phyloP scores from a whole-genome alignment of 139 green algal species.

The Auxenochlorella pyrenoidosa region DNA sequence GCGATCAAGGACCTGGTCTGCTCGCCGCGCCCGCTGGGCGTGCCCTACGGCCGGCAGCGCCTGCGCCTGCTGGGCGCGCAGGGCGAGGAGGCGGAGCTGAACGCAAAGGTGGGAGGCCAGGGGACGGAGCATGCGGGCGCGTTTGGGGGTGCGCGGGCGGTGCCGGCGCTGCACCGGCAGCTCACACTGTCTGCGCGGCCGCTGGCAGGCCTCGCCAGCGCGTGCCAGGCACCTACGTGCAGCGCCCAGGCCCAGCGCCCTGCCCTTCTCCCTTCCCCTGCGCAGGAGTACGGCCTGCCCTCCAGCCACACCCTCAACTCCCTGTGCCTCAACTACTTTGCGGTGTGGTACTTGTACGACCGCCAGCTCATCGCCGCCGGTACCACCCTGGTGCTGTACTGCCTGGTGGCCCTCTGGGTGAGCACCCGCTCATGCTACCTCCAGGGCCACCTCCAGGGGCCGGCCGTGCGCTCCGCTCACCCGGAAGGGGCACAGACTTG shows the following conservation, averaged over 20 bases:
- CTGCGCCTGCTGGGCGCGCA: conserved; percentile 30
- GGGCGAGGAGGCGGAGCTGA: conserved; percentile 47
- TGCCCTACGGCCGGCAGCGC: conserved; percentile 30
- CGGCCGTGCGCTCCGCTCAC: too few relatives aligned
- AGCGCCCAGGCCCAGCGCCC: neutral
- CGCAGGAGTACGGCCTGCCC: conserved; percentile 63
- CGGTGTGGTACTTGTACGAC: conserved; percentile 48
- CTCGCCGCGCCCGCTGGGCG: conserved; percentile 51
- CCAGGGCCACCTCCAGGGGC: too few relatives aligned
- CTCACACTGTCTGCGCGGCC: too few relatives aligned
- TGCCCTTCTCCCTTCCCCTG: neutral
- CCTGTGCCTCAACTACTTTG: conserved; percentile 57
- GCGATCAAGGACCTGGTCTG: conserved; percentile 65
- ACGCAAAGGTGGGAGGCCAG: conserved; percentile 40
- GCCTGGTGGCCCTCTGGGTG: conserved; percentile 47
- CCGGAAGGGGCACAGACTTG: too few relatives aligned
- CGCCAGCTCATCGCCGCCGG: conserved; percentile 31
- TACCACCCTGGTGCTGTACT: conserved; percentile 35
- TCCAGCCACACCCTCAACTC: conserved; percentile 64
- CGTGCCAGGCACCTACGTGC: too few relatives aligned
- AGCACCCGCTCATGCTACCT: neutral
- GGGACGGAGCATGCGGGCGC: neutral
- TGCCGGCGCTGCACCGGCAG: too few relatives aligned
- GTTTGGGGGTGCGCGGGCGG: neutral
- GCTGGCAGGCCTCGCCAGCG: too few relatives aligned